A percentile compares a stretch with the other conserved stretches of the same genome.
These are phyloP conservation scores for Ophiostoma perfectum DNA, from an alignment of 2,329 filamentous ascomycete species.

Conservation along the genomic window DNA sequence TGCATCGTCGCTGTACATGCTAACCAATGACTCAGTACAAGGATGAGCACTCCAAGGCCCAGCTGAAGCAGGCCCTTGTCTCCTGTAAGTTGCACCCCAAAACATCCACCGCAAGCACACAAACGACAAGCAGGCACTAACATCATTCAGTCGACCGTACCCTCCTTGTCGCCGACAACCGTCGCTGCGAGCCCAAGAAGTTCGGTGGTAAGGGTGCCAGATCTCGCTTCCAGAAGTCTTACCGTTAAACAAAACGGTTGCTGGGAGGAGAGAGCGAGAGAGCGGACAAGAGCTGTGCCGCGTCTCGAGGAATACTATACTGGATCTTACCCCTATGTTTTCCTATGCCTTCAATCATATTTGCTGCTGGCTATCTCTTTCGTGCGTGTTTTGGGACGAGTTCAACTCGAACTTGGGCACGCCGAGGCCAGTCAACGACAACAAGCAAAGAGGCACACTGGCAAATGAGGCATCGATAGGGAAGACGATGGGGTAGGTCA, in stretches of 20 bases:
- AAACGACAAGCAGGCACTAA: slow-evolving; percentile 4
- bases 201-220: slow-evolving; percentile 89
- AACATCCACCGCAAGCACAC: too few species aligned
- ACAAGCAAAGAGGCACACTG: neutral
- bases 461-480: slow-evolving; percentile 10
- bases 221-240: slow-evolving; percentile 97
- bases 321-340: neutral
- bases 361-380: neutral
- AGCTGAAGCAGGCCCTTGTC: slow-evolving; percentile 93
- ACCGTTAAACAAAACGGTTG: slow-evolving; percentile 64
- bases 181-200: slow-evolving; percentile 99
- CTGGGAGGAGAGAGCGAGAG: neutral
- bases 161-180: slow-evolving; percentile 97
- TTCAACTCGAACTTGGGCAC: neutral
- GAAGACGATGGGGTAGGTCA: neutral
- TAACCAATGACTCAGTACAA: slow-evolving; percentile 73
- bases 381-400: neutral
- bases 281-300: slow-evolving; percentile 14
- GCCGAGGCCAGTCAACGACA: neutral
- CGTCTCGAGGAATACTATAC: slow-evolving; percentile 10
- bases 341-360: slow-evolving; percentile 3
- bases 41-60: slow-evolving; percentile 99
- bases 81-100: slow-evolving; percentile 49
- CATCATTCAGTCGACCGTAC: slow-evolving; percentile 33
- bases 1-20: neutral